These are phyloP conservation scores for Gossypium ekmanianum DNA, from an alignment of 345 rosid species.

Conservation along the genomic window DNA sequence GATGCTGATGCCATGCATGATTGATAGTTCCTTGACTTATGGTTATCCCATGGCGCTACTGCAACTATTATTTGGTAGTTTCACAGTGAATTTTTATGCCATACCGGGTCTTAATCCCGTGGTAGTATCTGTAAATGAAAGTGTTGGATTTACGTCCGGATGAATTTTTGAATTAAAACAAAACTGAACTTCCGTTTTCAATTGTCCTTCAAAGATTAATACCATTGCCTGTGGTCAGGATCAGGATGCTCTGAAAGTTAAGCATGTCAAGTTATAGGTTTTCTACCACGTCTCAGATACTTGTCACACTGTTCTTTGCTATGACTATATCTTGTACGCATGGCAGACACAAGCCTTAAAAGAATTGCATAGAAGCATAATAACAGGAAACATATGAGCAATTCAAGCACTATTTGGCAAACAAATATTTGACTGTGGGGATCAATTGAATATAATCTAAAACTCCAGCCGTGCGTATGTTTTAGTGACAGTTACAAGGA, in stretches of 20 bases:
- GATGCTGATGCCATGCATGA: conserved; percentile 54
- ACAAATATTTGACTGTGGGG: too few relatives aligned
- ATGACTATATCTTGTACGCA: too few relatives aligned
- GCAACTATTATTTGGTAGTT: not conserved
- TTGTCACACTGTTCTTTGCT: too few relatives aligned
- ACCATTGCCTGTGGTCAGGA: not conserved
- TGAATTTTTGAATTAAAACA: not conserved
- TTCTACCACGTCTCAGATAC: not conserved
- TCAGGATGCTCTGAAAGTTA: not conserved
- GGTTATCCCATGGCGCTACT: not conserved
- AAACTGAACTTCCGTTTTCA: not conserved
- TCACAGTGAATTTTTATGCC: not conserved
- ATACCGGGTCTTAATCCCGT: not conserved
- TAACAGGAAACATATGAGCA: too few relatives aligned
- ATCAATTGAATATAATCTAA: too few relatives aligned
- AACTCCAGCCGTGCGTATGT: too few relatives aligned
- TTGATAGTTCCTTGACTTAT: conserved; percentile 13
- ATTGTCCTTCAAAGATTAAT: not conserved
- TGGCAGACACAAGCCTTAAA: too few relatives aligned
- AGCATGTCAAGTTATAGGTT: not conserved
- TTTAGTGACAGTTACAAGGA: too few relatives aligned
- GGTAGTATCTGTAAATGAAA: not conserved
- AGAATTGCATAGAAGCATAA: too few relatives aligned
- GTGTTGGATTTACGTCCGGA: too few relatives aligned
- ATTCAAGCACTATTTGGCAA: too few relatives aligned